Conservation (phyloP, 1,139 yeast genomes). For the Yamadazyma spencermartinsiae region DNA sequence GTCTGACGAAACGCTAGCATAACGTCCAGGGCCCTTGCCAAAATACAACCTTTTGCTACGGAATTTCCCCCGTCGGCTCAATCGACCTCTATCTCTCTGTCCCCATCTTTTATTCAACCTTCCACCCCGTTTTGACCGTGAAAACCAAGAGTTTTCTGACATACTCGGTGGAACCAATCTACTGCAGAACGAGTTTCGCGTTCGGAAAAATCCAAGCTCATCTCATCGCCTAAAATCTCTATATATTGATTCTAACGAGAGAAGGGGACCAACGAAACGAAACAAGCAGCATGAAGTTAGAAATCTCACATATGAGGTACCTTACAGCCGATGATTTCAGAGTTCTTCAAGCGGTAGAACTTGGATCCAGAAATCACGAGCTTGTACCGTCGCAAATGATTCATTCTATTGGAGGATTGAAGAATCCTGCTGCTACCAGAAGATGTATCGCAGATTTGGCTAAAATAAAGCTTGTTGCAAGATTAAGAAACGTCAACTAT, state of each 20-base stretch:
- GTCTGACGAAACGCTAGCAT: background rate
- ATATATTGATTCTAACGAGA: too few species aligned
- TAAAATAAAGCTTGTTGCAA: conserved; percentile 73
- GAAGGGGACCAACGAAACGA: background rate
- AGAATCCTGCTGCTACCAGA: conserved; percentile 74
- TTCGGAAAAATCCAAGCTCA: too few species aligned
- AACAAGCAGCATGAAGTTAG: conserved; percentile 67
- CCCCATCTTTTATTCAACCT: background rate
- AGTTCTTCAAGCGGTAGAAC: conserved; percentile 85
- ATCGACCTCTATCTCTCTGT: background rate
- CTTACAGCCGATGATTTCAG: conserved; percentile 87
- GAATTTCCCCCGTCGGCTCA: background rate
- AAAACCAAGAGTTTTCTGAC: too few species aligned
- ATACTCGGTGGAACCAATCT: too few species aligned
- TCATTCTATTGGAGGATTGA: conserved; percentile 74
- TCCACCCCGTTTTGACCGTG: background rate
- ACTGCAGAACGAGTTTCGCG: too few species aligned
- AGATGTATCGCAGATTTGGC: conserved; percentile 84
- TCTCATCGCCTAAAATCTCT: conserved; percentile 9
- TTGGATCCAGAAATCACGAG: conserved; percentile 91
- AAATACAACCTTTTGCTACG: background rate
- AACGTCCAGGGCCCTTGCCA: background rate
- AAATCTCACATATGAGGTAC: conserved; percentile 91
- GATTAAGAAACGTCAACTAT: conserved; percentile 80
- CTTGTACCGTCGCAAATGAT: conserved; percentile 89